Evolutionary conservation across 2,329 filamentous ascomycete species (phyloP), one percentile per base, ranked within the genome.

Genomic region (Botryotinia convoluta): DNA sequence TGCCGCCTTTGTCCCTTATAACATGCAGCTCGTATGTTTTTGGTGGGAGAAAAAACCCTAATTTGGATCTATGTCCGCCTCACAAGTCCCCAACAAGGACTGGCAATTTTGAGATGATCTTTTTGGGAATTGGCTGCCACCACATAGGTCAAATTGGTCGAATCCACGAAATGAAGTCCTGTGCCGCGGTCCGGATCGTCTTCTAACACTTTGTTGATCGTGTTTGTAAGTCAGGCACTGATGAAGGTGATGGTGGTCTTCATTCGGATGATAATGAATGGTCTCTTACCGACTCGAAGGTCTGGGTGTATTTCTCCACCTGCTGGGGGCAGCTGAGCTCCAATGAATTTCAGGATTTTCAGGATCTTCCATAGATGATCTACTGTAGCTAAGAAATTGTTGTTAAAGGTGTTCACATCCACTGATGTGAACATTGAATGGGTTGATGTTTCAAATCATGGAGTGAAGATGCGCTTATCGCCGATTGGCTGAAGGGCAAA

Each of bases 401-500:
- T 45, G n/a, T 45, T 45, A 42, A 26, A 64, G 12, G 44, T 69
- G n/a, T 51, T 42, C 45, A 68, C 37, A 39, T 39, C 26, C 8
- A 35, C 14, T 10, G 45, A 54, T 57, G 20, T 54, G 26, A 54
- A 68, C 5, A 57, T 39, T 29, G 16, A 57, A 68, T 8, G 26
- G 26, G 35, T 22, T 8, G 35, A 57, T 57, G 26, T 57, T 69
- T 69, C n/a, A 39, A 42, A 32, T 37, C 3, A 42, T 69, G 16
- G 48, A 69, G 37, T 59, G 48, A 69, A 16, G 3, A 32, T 32
- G 39, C n/a, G 35, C n/a, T 32, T 12, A 35, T 29, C 37, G 22
- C 48, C n/a, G 65, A 68, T 69, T 69, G 65, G 48, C 51, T 42
- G 35, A 29, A 42, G 35, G 26, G 20, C 18, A 69, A 44, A 69